These are phyloP conservation scores for Hygrophoropsis aurantiaca DNA, from an alignment of 768 basidiomycete genomes.

Conservation along the genomic window DNA sequence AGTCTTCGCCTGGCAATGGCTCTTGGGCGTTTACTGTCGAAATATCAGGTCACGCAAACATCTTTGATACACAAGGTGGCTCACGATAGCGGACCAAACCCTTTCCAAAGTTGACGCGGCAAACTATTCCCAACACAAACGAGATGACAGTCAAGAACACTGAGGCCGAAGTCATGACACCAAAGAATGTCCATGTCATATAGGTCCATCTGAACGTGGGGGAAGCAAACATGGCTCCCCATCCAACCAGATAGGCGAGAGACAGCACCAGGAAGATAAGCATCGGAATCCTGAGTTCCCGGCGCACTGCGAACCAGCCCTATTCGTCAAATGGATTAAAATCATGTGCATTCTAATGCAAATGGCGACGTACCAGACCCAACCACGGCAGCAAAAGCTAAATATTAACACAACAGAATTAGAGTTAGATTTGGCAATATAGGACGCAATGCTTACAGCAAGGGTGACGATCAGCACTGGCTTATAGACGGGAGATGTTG, in stretches of 20 bases:
- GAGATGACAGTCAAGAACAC: constrained; percentile 54
- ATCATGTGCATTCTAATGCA: background rate
- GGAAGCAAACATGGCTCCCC: constrained; percentile 73
- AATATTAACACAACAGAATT: constrained; percentile 5
- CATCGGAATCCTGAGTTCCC: constrained; percentile 60
- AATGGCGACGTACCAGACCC: constrained; percentile 41
- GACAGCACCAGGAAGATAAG: constrained; percentile 62
- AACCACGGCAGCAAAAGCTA: constrained; percentile 74
- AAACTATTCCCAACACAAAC: constrained; percentile 62
- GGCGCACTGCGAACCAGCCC: constrained; percentile 79
- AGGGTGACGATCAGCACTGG: constrained; percentile 55
- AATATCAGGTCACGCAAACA: constrained; percentile 1
- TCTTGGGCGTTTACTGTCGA: constrained; percentile 55
- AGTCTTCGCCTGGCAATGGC: constrained; percentile 44
- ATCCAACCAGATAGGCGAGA: constrained; percentile 61
- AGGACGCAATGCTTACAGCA: constrained; percentile 45
- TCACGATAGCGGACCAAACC: constrained; percentile 66
- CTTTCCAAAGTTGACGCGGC: constrained; percentile 76
- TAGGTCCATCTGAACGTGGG: constrained; percentile 77
- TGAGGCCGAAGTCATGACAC: constrained; percentile 57
- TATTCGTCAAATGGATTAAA: constrained; percentile 18
- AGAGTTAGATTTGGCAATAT: constrained; percentile 1
- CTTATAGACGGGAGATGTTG: constrained; percentile 51
- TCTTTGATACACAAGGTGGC: constrained; percentile 21
- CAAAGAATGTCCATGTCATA: constrained; percentile 72